Percentiles rank a stretch among this genome's conserved stretches.
phyloP scores from a whole-genome alignment of 2,329 filamentous ascomycete species.

The Fusarium coicis region DNA sequence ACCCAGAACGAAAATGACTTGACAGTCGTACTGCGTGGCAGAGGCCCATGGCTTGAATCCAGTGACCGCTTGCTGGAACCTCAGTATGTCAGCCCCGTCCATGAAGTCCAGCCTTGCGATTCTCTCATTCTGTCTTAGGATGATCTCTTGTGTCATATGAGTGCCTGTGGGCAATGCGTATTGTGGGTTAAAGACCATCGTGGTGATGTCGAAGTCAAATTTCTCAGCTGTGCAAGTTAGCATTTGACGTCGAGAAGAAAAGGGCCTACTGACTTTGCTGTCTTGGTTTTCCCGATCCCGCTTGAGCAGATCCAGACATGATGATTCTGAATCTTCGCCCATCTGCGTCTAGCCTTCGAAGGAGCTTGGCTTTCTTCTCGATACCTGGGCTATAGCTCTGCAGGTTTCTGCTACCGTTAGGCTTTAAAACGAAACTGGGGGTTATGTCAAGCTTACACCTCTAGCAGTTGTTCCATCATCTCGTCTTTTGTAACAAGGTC shows the following conservation, averaged over 20 bases:
- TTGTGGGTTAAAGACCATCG: slow-evolving; percentile 44
- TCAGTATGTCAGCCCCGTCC: slow-evolving; percentile 41
- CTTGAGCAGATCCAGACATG: slow-evolving; percentile 40
- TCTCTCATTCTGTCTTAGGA: slow-evolving; percentile 46
- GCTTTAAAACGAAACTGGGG: too few relatives aligned
- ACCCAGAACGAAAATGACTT: slow-evolving; percentile 46
- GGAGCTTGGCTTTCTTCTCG: slow-evolving; percentile 42
- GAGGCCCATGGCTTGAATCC: slow-evolving; percentile 47
- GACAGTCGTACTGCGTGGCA: slow-evolving; percentile 43
- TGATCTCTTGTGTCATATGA: slow-evolving; percentile 41
- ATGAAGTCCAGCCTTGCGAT: slow-evolving; percentile 47
- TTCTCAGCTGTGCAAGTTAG: slow-evolving; percentile 39
- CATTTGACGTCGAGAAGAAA: not conserved
- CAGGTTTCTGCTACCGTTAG: slow-evolving; percentile 30
- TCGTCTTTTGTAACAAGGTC: slow-evolving; percentile 48
- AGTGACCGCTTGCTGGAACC: slow-evolving; percentile 50
- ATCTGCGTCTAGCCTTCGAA: slow-evolving; percentile 44
- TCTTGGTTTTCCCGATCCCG: slow-evolving; percentile 29
- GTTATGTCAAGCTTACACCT: slow-evolving; percentile 29
- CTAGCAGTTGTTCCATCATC: slow-evolving; percentile 49
- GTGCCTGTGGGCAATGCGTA: slow-evolving; percentile 42
- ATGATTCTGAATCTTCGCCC: slow-evolving; percentile 43
- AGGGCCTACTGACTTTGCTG: slow-evolving; percentile 33
- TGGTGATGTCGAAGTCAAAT: slow-evolving; percentile 49
- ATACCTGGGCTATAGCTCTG: slow-evolving; percentile 31